phyloP scores from a whole-genome alignment of 73 alveolate genomes.

The Tetrahymena malaccensis region DNA sequence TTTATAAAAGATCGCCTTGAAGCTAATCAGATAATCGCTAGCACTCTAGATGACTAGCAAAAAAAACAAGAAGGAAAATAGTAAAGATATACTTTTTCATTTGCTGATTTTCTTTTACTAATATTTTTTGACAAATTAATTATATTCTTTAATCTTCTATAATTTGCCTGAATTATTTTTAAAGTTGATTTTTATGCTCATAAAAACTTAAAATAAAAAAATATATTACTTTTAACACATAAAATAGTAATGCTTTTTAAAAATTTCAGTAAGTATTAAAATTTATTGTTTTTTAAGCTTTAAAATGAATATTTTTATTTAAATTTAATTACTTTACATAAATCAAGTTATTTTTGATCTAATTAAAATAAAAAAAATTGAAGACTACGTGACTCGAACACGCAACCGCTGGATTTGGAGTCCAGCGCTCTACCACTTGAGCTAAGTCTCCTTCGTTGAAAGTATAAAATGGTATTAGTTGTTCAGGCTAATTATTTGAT shows the following conservation, averaged over 20 bases:
- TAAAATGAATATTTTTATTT: no score
- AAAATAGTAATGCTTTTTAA: no score
- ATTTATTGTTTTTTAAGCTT: not conserved
- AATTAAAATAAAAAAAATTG: not conserved
- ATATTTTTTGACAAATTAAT: no score
- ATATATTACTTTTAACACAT: no score
- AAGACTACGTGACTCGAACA: conserved; percentile 51
- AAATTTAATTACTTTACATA: no score
- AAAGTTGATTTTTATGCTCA: no score
- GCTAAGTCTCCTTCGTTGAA: conserved; percentile 41
- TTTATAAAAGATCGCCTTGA: not conserved
- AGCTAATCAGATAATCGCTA: not conserved
- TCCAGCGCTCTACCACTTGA: conserved; percentile 51
- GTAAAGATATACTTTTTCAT: not conserved
- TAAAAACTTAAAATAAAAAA: no score
- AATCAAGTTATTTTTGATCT: no score
- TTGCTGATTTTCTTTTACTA: no score
- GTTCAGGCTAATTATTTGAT: not conserved
- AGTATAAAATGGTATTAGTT: not conserved
- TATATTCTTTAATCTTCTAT: no score
- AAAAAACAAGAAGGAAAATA: not conserved
- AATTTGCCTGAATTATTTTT: no score
- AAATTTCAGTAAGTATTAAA: no score
- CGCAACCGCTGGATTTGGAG: conserved; percentile 53
- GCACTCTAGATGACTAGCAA: not conserved